A percentile compares a stretch with the other conserved stretches of the same genome.
phyloP scores from a whole-genome alignment of 768 basidiomycete species.

The Lactifluus hygrophoroides region DNA sequence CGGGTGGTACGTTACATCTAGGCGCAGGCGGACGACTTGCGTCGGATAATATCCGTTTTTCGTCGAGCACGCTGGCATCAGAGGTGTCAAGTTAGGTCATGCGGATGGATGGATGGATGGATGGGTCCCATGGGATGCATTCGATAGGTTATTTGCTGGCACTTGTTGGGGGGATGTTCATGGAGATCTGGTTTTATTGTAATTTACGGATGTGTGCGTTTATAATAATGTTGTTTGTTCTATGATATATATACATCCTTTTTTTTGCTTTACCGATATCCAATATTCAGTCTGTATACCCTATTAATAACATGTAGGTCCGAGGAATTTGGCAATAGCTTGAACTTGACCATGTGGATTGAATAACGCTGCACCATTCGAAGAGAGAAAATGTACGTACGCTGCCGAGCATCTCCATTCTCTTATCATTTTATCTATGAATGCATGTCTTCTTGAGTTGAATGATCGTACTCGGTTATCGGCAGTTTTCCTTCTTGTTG shows the following conservation, averaged over 20 bases:
- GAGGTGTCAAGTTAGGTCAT: no score
- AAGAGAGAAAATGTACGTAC: no score
- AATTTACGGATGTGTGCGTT: neutral
- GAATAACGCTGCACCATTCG: no score
- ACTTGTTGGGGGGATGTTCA: no score
- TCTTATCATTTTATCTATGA: no score
- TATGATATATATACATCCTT: neutral
- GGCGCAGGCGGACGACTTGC: constrained; percentile 33
- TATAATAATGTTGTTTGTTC: neutral
- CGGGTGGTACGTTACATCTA: constrained; percentile 67
- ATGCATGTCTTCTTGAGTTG: no score
- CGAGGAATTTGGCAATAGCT: neutral
- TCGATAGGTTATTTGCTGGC: no score
- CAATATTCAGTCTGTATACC: neutral
- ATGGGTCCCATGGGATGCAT: no score
- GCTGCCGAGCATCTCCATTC: no score
- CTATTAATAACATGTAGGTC: neutral
- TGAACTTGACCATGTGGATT: no score
- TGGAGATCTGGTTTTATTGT: neutral
- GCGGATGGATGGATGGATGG: neutral
- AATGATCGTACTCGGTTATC: no score
- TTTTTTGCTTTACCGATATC: neutral
- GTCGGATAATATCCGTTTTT: constrained; percentile 37
- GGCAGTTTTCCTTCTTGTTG: no score
- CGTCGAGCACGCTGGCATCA: constrained; percentile 21